Conservation (phyloP, 352 stramenopile genomes). For the Pythium sp. region DNA sequence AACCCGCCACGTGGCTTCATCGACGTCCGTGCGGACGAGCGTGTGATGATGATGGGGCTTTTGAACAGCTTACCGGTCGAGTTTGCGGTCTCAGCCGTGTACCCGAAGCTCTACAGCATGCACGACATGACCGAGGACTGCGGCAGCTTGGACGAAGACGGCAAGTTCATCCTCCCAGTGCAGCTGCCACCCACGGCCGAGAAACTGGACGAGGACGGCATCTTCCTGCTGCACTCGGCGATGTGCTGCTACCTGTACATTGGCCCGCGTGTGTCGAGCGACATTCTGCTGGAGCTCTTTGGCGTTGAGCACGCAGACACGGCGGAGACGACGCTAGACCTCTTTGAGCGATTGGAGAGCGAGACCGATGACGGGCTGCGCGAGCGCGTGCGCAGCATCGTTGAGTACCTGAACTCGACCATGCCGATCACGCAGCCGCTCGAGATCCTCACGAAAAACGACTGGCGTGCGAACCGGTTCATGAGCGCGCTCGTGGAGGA, state of each 20-base stretch:
- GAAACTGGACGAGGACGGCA: slow-evolving; percentile 80
- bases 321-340: slow-evolving; percentile 59
- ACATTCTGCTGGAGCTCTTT: slow-evolving; percentile 82
- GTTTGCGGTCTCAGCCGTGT: slow-evolving; percentile 83
- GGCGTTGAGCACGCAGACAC: slow-evolving; percentile 79
- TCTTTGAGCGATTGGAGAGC: slow-evolving; percentile 66
- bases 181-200: slow-evolving; percentile 81
- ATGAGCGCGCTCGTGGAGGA: slow-evolving; percentile 88
- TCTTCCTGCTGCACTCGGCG: slow-evolving; percentile 86
- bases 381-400: slow-evolving; percentile 61
- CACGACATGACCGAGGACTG: slow-evolving; percentile 83
- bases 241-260: slow-evolving; percentile 90
- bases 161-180: slow-evolving; percentile 71
- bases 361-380: slow-evolving; percentile 52
- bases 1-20: slow-evolving; percentile 81
- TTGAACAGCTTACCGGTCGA: slow-evolving; percentile 79
- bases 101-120: slow-evolving; percentile 86
- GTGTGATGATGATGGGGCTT: slow-evolving; percentile 83
- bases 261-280: slow-evolving; percentile 58
- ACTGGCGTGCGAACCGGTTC: slow-evolving; percentile 81
- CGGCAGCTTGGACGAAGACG: slow-evolving; percentile 70
- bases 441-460: slow-evolving; percentile 83
- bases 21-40: slow-evolving; percentile 82
- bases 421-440: slow-evolving; percentile 82
- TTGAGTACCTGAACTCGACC: slow-evolving; percentile 79